Conservation (phyloP, 176 grass and related monocot species). For the Cenchrus fungigraminus region DNA sequence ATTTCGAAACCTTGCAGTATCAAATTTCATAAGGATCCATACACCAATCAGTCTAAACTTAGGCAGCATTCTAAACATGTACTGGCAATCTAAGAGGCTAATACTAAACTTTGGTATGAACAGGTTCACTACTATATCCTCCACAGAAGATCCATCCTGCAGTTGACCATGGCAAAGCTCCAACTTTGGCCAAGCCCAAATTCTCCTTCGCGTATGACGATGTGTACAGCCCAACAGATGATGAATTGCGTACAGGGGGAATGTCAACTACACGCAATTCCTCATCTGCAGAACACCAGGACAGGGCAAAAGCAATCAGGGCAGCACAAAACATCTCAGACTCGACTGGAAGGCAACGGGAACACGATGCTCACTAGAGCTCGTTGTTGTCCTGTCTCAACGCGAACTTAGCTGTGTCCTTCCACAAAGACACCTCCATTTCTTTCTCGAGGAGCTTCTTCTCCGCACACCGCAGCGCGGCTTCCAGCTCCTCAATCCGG, state of each 20-base stretch:
- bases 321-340: not conserved
- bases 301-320: not conserved
- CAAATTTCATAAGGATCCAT: not conserved
- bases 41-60: conserved; percentile 3
- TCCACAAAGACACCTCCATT: conserved; percentile 50
- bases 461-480: conserved; percentile 43
- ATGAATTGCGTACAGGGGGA: not conserved
- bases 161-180: not conserved
- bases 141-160: not conserved
- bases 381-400: conserved; percentile 27
- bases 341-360: not conserved
- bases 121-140: conserved; percentile 16
- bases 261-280: not conserved
- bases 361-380: conserved; percentile 19
- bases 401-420: conserved; percentile 49
- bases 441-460: conserved; percentile 54
- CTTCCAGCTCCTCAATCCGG: conserved; percentile 54
- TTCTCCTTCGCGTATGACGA: not conserved
- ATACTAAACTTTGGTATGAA: conserved; percentile 42
- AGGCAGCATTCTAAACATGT: not conserved
- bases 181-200: not conserved
- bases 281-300: conserved; percentile 24
- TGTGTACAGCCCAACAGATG: not conserved
- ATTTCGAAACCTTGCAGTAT: not conserved
- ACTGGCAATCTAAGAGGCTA: not conserved